These are phyloP conservation scores for Nicotiana obtusifolia DNA, from an alignment of 257 asterid genomes.

Conservation along the genomic window DNA sequence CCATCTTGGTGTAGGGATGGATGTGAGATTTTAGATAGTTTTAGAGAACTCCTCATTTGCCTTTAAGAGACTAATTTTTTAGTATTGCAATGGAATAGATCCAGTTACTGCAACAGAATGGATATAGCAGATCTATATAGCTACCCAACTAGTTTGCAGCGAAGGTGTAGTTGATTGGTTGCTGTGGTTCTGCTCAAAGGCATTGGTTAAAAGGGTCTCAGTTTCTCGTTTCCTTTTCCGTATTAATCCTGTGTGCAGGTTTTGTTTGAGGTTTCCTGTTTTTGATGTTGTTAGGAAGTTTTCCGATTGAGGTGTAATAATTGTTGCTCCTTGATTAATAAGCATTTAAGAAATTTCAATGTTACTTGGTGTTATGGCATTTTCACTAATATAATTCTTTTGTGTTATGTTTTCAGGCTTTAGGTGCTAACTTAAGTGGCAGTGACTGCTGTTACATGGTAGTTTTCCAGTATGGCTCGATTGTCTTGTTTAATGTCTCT, in stretches of 20 bases:
- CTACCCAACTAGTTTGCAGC: neutral
- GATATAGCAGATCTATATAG: neutral
- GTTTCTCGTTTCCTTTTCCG: neutral
- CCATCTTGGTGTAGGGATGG: neutral
- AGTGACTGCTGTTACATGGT: slow-evolving; percentile 75
- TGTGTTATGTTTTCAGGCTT: slow-evolving; percentile 36
- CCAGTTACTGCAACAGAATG: neutral
- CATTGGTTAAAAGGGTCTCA: neutral
- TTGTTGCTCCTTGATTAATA: neutral
- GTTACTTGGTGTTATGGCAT: neutral
- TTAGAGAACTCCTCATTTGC: neutral
- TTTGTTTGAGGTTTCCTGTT: neutral
- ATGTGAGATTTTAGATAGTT: neutral
- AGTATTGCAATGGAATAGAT: neutral
- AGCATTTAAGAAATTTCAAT: neutral
- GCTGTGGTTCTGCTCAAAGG: neutral
- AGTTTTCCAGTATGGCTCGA: slow-evolving; percentile 92
- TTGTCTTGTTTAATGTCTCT: slow-evolving; percentile 79
- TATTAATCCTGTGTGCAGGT: neutral
- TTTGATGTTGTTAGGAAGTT: neutral
- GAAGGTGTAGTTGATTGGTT: neutral
- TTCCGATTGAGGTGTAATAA: neutral
- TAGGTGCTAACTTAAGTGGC: slow-evolving; percentile 57
- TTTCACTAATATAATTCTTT: slow-evolving; percentile 10
- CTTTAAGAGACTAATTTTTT: neutral